These are phyloP conservation scores for Chaetomium globosum DNA, from an alignment of 2,329 filamentous ascomycete genomes.

Conservation along the genomic window DNA sequence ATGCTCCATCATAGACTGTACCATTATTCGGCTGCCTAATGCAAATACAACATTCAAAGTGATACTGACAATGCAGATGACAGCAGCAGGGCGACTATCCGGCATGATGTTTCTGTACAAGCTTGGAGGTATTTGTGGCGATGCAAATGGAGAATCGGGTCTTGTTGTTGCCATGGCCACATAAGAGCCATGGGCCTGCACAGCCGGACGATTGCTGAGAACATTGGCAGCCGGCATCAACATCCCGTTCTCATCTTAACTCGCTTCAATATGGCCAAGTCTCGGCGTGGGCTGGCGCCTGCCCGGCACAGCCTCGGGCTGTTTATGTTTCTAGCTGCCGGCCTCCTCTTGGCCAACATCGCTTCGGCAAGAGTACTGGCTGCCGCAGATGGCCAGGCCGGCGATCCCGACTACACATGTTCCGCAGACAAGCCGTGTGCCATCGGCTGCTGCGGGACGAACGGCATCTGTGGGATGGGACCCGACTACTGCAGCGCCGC, in stretches of 20 bases:
- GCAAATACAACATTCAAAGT: neutral
- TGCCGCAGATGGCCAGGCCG: slow-evolving; percentile 10
- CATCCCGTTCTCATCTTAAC: neutral
- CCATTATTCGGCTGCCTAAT: neutral
- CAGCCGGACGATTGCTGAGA: neutral
- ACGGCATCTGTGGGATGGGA: slow-evolving; percentile 18
- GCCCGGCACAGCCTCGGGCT: neutral
- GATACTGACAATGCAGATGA: no score
- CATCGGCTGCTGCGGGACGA: slow-evolving; percentile 11
- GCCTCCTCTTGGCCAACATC: neutral
- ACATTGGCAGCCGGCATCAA: neutral
- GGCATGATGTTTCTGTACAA: slow-evolving; percentile 8
- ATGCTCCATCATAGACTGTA: neutral
- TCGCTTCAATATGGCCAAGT: slow-evolving; percentile 7
- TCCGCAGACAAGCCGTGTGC: slow-evolving; percentile 13
- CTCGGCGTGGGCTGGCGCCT: neutral
- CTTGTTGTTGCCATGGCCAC: slow-evolving; percentile 4
- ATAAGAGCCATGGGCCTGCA: slow-evolving; percentile 2
- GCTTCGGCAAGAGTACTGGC: slow-evolving; percentile 5
- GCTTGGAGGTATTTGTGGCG: neutral
- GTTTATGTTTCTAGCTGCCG: neutral
- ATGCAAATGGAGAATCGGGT: neutral
- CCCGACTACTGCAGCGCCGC: slow-evolving; percentile 8
- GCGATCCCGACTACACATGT: slow-evolving; percentile 17
- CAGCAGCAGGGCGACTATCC: neutral